phyloP scores from a whole-genome alignment of 768 basidiomycete genomes.

The Hypholoma sublateritium region DNA sequence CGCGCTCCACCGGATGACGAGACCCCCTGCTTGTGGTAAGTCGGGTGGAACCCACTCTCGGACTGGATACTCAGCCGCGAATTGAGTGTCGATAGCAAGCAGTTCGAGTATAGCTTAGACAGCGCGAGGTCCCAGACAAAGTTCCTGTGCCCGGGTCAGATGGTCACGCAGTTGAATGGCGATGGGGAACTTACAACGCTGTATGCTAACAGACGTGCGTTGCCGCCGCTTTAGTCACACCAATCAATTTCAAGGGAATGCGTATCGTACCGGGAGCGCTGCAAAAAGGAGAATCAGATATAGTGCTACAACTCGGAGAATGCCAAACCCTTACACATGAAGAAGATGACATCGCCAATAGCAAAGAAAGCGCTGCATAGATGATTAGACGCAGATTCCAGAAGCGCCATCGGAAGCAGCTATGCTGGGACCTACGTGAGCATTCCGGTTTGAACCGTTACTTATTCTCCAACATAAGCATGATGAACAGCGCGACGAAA shows the following conservation, averaged over 20 bases:
- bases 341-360: slow-evolving; percentile 41
- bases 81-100: slow-evolving; percentile 48
- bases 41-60: slow-evolving; percentile 19
- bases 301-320: neutral
- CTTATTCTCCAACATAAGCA: slow-evolving; percentile 12
- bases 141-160: slow-evolving; percentile 28
- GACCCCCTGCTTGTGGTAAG: slow-evolving; percentile 19
- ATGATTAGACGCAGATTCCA: neutral
- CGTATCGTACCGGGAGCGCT: slow-evolving; percentile 34
- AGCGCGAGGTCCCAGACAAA: slow-evolving; percentile 51
- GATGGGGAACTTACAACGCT: slow-evolving; percentile 34
- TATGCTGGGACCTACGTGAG: slow-evolving; percentile 35
- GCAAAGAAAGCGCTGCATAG: slow-evolving; percentile 35
- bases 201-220: slow-evolving; percentile 32
- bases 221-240: neutral
- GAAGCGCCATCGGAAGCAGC: neutral
- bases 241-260: neutral
- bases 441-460: slow-evolving; percentile 45
- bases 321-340: slow-evolving; percentile 34
- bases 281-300: neutral
- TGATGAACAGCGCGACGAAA: neutral
- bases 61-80: slow-evolving; percentile 36
- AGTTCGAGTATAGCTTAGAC: slow-evolving; percentile 49
- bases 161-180: neutral
- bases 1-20: slow-evolving; percentile 20